Base-by-base conservation (phyloP, 192 early-diverging fungal genomes). In the Coemansia aciculifera region DNA sequence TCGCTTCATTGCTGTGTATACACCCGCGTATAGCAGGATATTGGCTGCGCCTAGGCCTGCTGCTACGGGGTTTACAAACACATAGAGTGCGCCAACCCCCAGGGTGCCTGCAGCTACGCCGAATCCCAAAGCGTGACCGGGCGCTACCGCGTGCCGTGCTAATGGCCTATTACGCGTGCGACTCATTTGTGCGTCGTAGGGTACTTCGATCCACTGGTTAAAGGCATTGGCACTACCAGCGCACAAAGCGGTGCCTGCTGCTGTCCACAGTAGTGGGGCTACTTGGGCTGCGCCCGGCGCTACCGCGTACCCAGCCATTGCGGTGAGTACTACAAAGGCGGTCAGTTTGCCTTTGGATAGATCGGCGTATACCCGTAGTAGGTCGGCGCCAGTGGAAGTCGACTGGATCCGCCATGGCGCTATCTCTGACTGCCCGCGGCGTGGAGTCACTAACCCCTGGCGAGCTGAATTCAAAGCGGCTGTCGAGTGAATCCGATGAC, bases 181-280 rank as follows among this genome's bases (percentile, higher is more conserved):
- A 15, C 87, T 81, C 97, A 99, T 99, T 81, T 99, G 97, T 27
- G 95, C 95, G 69, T 99, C 97, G 67, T 95, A 99, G 0, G 97
- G 95, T 24, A 85, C 79, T 72, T 99, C 97, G 29, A 93, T 90
- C 90, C 94, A 98, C 81, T 99, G 97, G 80, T 99, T 99, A 69
- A 98, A 89, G 8, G 92, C 81, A 75, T 99, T 99, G 43, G 97
- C 97, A 34, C 91, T 91, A 4, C 87, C 85, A 11, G 95, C 88
- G 70, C 95, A 97, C 36, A 99, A 85, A 3, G 86, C 86, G 0
- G 95, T 99, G 17, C 97, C 97, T 1, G 86, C 66, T 1, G 93
- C 92, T 21, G 94, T 94, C 62, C 86, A 92, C 11, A 97, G 73
- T 24, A 99, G 75, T 2, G 90, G 90, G 21, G 31, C 68, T 10